Percentiles rank a stretch among this genome's conserved stretches.
Evolutionary conservation across 1,139 yeast species (phyloP).

Genomic region (Pichia sp.): DNA sequence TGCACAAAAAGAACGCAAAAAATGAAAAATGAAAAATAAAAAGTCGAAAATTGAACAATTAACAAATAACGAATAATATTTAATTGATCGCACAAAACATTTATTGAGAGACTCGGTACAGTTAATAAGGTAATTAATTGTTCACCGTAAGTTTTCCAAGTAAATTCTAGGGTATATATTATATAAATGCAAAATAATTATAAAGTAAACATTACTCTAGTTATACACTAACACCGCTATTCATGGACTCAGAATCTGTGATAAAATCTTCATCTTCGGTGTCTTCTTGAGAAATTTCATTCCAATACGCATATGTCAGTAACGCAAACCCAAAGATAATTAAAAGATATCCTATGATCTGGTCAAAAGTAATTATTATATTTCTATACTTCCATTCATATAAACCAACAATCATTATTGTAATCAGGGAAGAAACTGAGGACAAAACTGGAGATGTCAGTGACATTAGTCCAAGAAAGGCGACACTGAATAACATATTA

Average conservation of each 20-base stretch:
- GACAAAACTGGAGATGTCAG: conserved; percentile 82
- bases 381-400: conserved; percentile 73
- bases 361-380: conserved; percentile 41
- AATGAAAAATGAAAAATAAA: background rate
- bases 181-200: background rate
- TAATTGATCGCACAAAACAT: too few species aligned
- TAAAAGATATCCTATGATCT: conserved; percentile 49
- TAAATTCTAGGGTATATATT: background rate
- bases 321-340: conserved; percentile 63
- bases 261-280: conserved; percentile 41
- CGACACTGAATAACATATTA: conserved; percentile 64
- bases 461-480: conserved; percentile 74
- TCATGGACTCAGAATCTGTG: conserved; percentile 28
- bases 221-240: conserved; percentile 6
- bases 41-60: background rate
- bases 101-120: too few species aligned
- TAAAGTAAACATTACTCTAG: background rate
- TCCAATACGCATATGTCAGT: conserved; percentile 69
- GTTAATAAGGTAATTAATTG: too few species aligned
- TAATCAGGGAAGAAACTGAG: conserved; percentile 71
- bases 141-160: too few species aligned
- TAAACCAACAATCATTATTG: conserved; percentile 73
- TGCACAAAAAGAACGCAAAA: background rate
- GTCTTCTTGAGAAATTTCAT: conserved; percentile 63
- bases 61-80: too few species aligned